Conservation (phyloP, 1,284 basidiomycete genomes). For the Austroboletus olivaceoglutinosus region DNA sequence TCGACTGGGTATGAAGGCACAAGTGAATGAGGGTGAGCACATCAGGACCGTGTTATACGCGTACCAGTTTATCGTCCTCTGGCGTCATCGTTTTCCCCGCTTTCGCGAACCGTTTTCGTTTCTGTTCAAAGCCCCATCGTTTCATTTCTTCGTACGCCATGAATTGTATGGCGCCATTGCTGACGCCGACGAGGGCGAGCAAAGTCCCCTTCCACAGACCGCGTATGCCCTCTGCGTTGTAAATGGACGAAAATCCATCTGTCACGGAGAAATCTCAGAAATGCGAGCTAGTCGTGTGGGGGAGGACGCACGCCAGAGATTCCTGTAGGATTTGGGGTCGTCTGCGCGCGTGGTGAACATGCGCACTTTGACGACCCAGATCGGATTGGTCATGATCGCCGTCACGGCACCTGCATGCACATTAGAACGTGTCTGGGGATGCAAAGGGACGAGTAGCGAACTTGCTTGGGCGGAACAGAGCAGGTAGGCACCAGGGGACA, state of each 20-base stretch:
- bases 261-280: neutral
- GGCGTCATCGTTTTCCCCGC: conserved; percentile 65
- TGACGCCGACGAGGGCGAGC: conserved; percentile 90
- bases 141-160: conserved; percentile 98
- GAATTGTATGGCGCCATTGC: conserved; percentile 96
- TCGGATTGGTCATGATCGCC: conserved; percentile 94
- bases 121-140: conserved; percentile 79
- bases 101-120: conserved; percentile 56
- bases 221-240: conserved; percentile 68
- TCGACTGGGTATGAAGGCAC: conserved; percentile 71
- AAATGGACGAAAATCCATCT: conserved; percentile 80
- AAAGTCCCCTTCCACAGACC: conserved; percentile 89
- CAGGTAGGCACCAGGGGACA: conserved; percentile 82
- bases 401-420: conserved; percentile 77
- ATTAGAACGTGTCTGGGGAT: conserved; percentile 11
- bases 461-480: conserved; percentile 94
- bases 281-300: neutral
- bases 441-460: conserved; percentile 47
- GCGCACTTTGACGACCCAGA: conserved; percentile 98
- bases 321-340: conserved; percentile 71
- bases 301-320: conserved; percentile 70
- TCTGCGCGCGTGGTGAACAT: conserved; percentile 86
- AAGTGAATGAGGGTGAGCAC: neutral
- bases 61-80: conserved; percentile 81
- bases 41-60: conserved; percentile 38